Evolutionary conservation across 345 rosid genomes (phyloP).

Genomic region (Rhizophora mangle): DNA sequence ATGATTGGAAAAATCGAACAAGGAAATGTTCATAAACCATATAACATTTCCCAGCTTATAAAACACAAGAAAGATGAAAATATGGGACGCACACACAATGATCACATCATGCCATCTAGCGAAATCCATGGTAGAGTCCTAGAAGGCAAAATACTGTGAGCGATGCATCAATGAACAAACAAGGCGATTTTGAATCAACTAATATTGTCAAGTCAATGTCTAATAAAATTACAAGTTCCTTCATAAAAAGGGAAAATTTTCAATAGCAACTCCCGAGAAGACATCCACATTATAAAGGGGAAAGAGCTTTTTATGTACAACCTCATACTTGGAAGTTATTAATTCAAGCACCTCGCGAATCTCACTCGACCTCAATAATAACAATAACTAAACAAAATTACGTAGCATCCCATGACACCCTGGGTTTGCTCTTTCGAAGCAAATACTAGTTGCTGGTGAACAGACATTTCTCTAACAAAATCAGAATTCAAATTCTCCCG

Average conservation of each 20-base stretch:
- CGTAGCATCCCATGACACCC: conserved; percentile 18
- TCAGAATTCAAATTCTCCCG: conserved; percentile 95
- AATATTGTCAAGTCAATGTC: conserved; percentile 6
- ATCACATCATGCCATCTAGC: too few species aligned
- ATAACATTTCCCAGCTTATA: too few species aligned
- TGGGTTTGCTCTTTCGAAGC: conserved; percentile 13
- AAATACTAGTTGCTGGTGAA: conserved; percentile 15
- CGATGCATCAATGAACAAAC: neutral
- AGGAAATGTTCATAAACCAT: too few species aligned
- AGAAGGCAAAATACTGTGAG: neutral
- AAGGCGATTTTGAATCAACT: neutral
- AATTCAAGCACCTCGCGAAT: conserved; percentile 27
- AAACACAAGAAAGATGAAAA: too few species aligned
- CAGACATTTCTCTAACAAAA: conserved; percentile 23
- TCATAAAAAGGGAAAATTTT: conserved; percentile 14
- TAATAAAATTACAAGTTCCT: conserved; percentile 19
- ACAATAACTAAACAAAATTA: conserved; percentile 18
- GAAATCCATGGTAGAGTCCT: too few species aligned
- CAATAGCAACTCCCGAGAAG: conserved; percentile 21
- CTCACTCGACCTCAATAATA: conserved; percentile 26
- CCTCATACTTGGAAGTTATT: conserved; percentile 11
- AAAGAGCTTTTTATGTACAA: conserved; percentile 40
- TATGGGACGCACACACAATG: too few species aligned
- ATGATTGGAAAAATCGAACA: too few species aligned
- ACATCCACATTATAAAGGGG: conserved; percentile 22